These are phyloP conservation scores for Thraustotheca clavata DNA, from an alignment of 352 stramenopile genomes.

Conservation along the genomic window DNA sequence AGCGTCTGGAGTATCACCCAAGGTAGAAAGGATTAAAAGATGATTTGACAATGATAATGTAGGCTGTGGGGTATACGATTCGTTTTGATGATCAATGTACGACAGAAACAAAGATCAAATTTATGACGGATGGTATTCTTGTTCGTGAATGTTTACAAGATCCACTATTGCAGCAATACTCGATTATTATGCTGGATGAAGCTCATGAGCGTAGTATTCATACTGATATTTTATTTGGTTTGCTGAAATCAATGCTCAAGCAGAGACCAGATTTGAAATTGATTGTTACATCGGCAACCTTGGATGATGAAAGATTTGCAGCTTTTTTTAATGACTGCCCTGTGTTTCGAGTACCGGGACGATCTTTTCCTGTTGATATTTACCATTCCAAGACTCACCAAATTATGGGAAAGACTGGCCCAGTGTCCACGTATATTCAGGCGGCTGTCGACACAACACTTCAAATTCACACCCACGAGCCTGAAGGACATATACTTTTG, in stretches of 20 bases:
- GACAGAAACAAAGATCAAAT: constrained; percentile 64
- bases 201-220: constrained; percentile 97
- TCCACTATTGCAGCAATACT: constrained; percentile 70
- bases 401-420: constrained; percentile 59
- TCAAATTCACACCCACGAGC: constrained; percentile 59
- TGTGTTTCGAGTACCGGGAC: constrained; percentile 84
- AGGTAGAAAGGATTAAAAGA: neutral
- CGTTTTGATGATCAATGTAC: constrained; percentile 93
- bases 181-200: constrained; percentile 92
- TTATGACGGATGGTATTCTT: constrained; percentile 73
- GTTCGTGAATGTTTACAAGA: constrained; percentile 75
- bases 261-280: constrained; percentile 81
- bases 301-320: constrained; percentile 81
- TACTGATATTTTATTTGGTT: constrained; percentile 97
- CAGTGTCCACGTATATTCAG: constrained; percentile 54
- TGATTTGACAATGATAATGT: too few species aligned
- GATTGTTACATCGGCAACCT: constrained; percentile 90
- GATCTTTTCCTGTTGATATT: constrained; percentile 89
- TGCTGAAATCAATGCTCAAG: constrained; percentile 72
- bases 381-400: constrained; percentile 87
- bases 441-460: constrained; percentile 67
- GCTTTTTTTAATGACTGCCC: constrained; percentile 83
- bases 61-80: constrained; percentile 92
- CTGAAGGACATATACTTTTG: constrained; percentile 86
- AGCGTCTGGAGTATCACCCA: constrained; percentile 4